Percentiles rank a stretch among this genome's conserved stretches.
These are phyloP conservation scores for Yarrowia bubula DNA, from an alignment of 805 yeast species.

Conservation along the genomic window DNA sequence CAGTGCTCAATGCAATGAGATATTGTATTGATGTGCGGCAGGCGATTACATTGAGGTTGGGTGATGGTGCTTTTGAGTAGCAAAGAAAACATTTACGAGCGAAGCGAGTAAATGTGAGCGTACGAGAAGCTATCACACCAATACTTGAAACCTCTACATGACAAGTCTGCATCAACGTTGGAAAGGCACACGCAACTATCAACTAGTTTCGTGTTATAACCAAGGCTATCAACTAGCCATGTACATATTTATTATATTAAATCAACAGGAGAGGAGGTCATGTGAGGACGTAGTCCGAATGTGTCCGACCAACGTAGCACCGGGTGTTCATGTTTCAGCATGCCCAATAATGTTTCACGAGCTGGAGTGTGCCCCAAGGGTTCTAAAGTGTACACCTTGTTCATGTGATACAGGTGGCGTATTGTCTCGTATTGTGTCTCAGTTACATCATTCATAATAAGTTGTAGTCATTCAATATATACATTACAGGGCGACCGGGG, in stretches of 20 bases:
- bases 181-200: not conserved
- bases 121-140: too few relatives aligned
- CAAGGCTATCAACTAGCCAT: constrained; percentile 21
- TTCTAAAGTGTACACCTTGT: not conserved
- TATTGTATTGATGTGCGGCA: constrained; percentile 81
- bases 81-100: too few relatives aligned
- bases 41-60: constrained; percentile 69
- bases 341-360: too few relatives aligned
- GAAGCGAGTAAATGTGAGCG: too few relatives aligned
- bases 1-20: constrained; percentile 72
- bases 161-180: not conserved
- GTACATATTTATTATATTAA: constrained; percentile 11
- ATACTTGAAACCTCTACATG: too few relatives aligned
- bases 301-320: too few relatives aligned
- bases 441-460: too few relatives aligned
- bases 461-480: not conserved
- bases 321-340: too few relatives aligned
- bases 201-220: constrained; percentile 13
- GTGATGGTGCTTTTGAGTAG: constrained; percentile 55
- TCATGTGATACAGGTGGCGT: not conserved
- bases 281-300: too few relatives aligned
- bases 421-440: not conserved
- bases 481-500: constrained; percentile 12
- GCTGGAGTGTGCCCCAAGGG: too few relatives aligned
- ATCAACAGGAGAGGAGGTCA: too few relatives aligned